Base-by-base conservation (phyloP, 2,329 filamentous ascomycete species). In the Cladobotryum mycophilum region DNA sequence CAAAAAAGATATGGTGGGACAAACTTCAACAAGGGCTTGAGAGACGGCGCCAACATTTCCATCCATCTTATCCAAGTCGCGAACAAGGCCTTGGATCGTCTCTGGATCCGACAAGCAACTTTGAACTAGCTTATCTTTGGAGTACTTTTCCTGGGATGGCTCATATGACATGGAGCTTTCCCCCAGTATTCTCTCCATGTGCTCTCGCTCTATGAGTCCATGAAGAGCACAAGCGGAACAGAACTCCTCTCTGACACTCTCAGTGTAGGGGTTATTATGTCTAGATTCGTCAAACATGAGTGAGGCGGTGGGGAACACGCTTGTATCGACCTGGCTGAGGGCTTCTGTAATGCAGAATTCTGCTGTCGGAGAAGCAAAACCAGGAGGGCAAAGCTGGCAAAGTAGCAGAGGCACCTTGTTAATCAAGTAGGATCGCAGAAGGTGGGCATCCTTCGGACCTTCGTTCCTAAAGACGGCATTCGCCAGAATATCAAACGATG, bases 191-290 rank as follows among this genome's bases (percentile, higher is more conserved):
- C 80, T 80, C 62, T 92, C 84, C 14, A 96, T 88, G 45, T 85
- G 87, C 34, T 82, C 77, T 56, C 90, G 84, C 0, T 84, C 81
- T 20, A 97, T 84, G n/a, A 99, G 74, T 1, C 84, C 83, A 65
- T 97, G 91, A 37, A 96, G 76, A 49, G 88, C 89, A 64, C 93
- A 99, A 1, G 92, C 85, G 56, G 95, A 93, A 38, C 95, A 80
- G 58, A 97, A 97, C 54, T 96, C 79, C 52, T 82, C 78, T 14
- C 79, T 72, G 9, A 81, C 78, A 40, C 75, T 80, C 51, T 82
- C 79, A 0, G 79, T 81, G 51, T 80, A 78, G 0, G 75, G 75
- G 51, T 76, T 80, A 52, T 73, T 77, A 53, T 72, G 78, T 74
- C 70, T 86, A 18, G 72, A 74, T 48, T 79, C 76, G 51, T 80